A percentile compares a stretch with the other conserved stretches of the same genome.
Conservation (phyloP, 2,329 filamentous ascomycete species). For the Aspergillus niger region DNA sequence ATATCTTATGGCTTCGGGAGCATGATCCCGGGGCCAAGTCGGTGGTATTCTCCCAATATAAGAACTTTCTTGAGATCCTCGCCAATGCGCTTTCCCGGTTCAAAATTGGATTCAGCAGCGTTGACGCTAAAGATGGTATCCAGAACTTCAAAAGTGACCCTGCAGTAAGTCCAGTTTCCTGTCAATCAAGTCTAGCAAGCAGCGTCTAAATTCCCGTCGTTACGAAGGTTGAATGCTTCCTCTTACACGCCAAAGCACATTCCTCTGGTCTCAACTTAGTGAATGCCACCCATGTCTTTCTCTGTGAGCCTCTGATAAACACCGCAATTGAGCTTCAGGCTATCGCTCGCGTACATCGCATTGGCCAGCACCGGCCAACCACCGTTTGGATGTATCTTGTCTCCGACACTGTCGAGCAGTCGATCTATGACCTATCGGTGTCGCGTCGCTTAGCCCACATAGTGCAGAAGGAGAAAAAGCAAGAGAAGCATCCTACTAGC, state of each 20-base stretch:
- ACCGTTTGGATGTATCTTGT: conserved; percentile 95
- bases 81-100: conserved; percentile 68
- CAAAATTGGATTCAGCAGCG: conserved; percentile 71
- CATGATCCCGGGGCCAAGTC: conserved; percentile 86
- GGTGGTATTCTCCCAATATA: conserved; percentile 91
- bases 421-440: conserved; percentile 85
- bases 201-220: conserved; percentile 20
- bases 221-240: conserved; percentile 70
- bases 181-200: background rate
- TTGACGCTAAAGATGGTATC: conserved; percentile 70
- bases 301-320: conserved; percentile 92
- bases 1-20: conserved; percentile 81
- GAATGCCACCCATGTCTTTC: conserved; percentile 89
- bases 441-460: conserved; percentile 77
- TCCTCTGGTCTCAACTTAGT: conserved; percentile 88
- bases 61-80: conserved; percentile 76
- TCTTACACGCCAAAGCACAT: conserved; percentile 86
- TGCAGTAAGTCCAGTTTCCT: conserved; percentile 35
- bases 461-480: conserved; percentile 47
- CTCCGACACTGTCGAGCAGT: conserved; percentile 87
- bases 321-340: conserved; percentile 92
- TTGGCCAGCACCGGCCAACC: conserved; percentile 83
- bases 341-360: conserved; percentile 91
- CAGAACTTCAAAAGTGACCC: conserved; percentile 75
- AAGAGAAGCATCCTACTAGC: conserved; percentile 20